A percentile compares a stretch with the other conserved stretches of the same genome.
These are phyloP conservation scores for Calocera viscosa DNA, from an alignment of 768 basidiomycete species.

Conservation along the genomic window DNA sequence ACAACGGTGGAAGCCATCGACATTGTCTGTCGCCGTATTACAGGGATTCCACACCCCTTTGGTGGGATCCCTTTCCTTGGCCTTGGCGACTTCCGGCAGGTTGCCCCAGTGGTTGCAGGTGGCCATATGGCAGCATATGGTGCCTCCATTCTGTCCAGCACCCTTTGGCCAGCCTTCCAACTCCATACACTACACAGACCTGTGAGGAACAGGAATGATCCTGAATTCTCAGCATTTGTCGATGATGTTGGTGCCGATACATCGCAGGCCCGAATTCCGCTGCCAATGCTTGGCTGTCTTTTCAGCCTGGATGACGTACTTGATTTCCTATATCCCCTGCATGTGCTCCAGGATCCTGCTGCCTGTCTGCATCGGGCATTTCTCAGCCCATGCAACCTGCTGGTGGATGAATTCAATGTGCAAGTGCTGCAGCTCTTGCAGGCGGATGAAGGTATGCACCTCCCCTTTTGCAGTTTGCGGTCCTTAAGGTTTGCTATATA, in stretches of 20 bases:
- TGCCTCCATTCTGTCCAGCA: conserved; percentile 30
- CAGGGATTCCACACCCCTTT: conserved; percentile 26
- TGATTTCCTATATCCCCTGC: conserved; percentile 24
- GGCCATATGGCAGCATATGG: conserved; percentile 23
- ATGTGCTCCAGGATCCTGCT: conserved; percentile 21
- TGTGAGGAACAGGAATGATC: conserved; percentile 31
- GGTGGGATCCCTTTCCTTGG: conserved; percentile 30
- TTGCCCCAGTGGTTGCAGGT: conserved; percentile 30
- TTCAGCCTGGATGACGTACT: conserved; percentile 18
- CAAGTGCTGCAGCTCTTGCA: not conserved
- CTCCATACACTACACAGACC: conserved; percentile 25
- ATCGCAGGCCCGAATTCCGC: conserved; percentile 20
- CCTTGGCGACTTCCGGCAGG: conserved; percentile 34
- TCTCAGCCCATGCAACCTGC: not conserved
- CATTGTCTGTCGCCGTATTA: conserved; percentile 25
- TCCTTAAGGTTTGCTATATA: no score
- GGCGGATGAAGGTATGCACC: not conserved
- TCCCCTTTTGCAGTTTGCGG: no score
- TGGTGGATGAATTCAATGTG: not conserved
- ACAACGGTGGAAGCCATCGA: conserved; percentile 29
- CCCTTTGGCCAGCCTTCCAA: conserved; percentile 26
- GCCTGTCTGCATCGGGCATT: not conserved
- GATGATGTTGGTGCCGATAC: conserved; percentile 32
- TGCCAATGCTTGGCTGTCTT: conserved; percentile 18
- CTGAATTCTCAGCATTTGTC: conserved; percentile 28